Evolutionary conservation across 2,329 filamentous ascomycete genomes (phyloP).

Genomic region (Fusarium buharicum): DNA sequence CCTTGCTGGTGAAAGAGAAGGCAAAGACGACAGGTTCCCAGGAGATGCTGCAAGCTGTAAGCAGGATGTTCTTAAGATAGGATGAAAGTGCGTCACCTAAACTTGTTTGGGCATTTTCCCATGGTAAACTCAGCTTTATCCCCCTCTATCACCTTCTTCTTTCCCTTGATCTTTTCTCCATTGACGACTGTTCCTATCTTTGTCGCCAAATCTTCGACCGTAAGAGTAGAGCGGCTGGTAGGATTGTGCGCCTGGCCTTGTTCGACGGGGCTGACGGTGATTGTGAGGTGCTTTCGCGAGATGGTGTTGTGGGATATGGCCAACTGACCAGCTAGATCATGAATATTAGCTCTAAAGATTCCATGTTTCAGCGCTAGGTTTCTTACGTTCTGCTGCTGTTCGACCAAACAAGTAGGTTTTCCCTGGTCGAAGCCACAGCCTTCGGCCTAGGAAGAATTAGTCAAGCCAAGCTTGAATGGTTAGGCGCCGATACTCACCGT

Average conservation of each 20-base stretch:
- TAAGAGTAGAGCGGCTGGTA: conserved; percentile 73
- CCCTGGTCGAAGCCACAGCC: conserved; percentile 86
- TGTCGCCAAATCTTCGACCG: conserved; percentile 81
- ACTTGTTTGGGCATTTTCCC: conserved; percentile 73
- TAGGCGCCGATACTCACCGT: conserved; percentile 47
- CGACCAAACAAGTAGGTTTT: conserved; percentile 88
- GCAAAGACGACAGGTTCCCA: conserved; percentile 87
- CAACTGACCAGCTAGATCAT: conserved; percentile 66
- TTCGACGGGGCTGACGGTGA: conserved; percentile 74
- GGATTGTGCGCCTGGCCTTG: conserved; percentile 74
- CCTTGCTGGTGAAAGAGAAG: conserved; percentile 79
- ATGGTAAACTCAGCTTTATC: conserved; percentile 71
- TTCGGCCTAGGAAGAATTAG: conserved; percentile 51
- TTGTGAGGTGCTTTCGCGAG: conserved; percentile 86
- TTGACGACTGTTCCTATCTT: conserved; percentile 87
- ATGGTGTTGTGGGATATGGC: conserved; percentile 83
- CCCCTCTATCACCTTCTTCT: conserved; percentile 64
- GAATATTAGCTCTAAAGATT: conserved; percentile 4
- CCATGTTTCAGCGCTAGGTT: too few species aligned
- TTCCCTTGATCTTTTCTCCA: conserved; percentile 73
- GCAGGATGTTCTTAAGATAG: not conserved
- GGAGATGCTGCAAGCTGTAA: conserved; percentile 65
- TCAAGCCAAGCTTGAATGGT: not conserved
- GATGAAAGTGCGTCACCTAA: conserved; percentile 59
- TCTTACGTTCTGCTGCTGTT: conserved; percentile 72